Evolutionary conservation across 148 eudicot species (phyloP).

Genomic region (Beta vulgaris): DNA sequence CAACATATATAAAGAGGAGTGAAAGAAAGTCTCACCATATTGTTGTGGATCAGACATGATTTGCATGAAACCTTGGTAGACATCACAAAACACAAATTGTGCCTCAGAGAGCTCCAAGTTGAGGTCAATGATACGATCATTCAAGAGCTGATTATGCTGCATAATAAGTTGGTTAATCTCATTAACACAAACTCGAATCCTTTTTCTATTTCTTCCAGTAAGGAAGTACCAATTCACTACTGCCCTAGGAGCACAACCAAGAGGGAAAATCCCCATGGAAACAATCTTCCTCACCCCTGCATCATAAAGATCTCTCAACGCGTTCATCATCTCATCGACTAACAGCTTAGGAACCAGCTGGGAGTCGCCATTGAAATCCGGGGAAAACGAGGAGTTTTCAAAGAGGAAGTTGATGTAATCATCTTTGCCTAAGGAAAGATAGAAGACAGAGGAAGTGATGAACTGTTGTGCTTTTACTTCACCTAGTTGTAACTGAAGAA

Average conservation of each 20-base stretch:
- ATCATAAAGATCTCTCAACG: constrained; percentile 42
- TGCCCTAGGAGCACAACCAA: constrained; percentile 59
- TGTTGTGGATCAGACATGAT: constrained; percentile 36
- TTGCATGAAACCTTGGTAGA: constrained; percentile 49
- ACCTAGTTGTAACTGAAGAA: constrained; percentile 49
- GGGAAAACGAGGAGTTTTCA: constrained; percentile 14
- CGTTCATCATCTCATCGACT: constrained; percentile 44
- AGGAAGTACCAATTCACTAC: constrained; percentile 32
- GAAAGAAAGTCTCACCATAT: constrained; percentile 34
- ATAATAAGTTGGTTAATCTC: constrained; percentile 47
- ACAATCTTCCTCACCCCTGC: constrained; percentile 51
- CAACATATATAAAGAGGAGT: no score
- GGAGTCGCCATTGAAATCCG: constrained; percentile 5
- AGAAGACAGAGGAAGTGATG: constrained; percentile 55
- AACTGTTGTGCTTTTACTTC: constrained; percentile 27
- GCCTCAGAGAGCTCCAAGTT: constrained; percentile 41
- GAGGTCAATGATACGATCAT: constrained; percentile 40
- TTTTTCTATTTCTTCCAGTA: constrained; percentile 20
- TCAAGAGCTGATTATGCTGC: constrained; percentile 45
- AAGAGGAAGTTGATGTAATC: constrained; percentile 48
- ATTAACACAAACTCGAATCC: constrained; percentile 32
- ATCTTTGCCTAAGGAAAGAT: constrained; percentile 65
- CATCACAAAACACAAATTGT: constrained; percentile 55
- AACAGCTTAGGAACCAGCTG: constrained; percentile 33
- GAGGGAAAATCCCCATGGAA: constrained; percentile 50